Base-by-base conservation (phyloP, 305 asterid species). In the Nicotiana rustica region DNA sequence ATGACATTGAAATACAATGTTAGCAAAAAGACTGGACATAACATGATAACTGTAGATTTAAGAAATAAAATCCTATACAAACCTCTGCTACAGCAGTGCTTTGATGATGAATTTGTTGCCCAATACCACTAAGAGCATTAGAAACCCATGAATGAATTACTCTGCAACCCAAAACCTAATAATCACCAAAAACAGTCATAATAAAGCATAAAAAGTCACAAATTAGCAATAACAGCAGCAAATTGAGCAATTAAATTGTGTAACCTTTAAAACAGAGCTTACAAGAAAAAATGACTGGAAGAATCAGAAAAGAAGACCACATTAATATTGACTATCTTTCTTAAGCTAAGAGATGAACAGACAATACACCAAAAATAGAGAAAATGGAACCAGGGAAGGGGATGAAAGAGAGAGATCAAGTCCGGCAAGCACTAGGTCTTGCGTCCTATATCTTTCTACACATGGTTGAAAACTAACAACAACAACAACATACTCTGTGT, bases 151-250 rank as follows among this genome's bases (percentile, higher is more conserved):
- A 90, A 89, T 91, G 92, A 82, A 93, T 89, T 85, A 82, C 97
- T 92, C 98, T 92, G 94, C 91, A 88, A 91, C 99, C 97, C 87
- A 90, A 90, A 86, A 90, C 97, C 99, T 95, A 92, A 92, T 88
- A 86, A 89, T 90, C 91, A 89, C 93, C 91, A 89, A 87, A 83
- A 89, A 86, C 88, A 86, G 80, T n/a, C 77, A 84, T 78, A 82
- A 84, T 86, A 82, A 82, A 82, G 80, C 60, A 36, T 35, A 66
- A 66, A 17, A 73, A 44, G 55, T 66, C 29, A 44, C 10, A 77
- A 82, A 65, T 17, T 31, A 41, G 82, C 62, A 59, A 55, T 17
- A 2, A 62, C 4, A 41, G 29, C 36, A 71, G 71, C 69, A 84
- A 59, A 33, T 83, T 15, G 57, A 75, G 52, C 77, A 55, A 29